Evolutionary conservation across 1,284 basidiomycete genomes (phyloP), one percentile per base, ranked within the genome.

Genomic region (Waitea zeae): DNA sequence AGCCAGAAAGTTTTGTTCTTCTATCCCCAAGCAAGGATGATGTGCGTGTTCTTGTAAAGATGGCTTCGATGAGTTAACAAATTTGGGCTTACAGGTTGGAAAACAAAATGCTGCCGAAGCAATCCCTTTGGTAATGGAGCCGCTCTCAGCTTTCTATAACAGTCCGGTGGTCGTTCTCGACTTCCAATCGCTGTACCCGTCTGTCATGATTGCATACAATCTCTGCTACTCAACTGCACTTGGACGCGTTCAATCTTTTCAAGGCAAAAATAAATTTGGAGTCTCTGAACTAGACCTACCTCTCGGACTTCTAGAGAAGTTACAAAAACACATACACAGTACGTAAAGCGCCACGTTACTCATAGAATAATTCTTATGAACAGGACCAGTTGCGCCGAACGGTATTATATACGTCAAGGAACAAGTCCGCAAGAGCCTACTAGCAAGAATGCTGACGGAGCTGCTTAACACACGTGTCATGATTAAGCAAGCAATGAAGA

Each of bases 171-270:
- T 93, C 15, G 89, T 93, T 5, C 65, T 98, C 36, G 95, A 98
- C 54, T 98, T 97, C 50, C 89, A 96, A 50, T 88, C 81, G 2
- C 66, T 98, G 19, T 97, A 98, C 50, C 93, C 95, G 0, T 92
- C 87, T 0, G 67, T 97, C 46, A 97, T 97, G 90, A 95, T 98
- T 45, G 92, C 90, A 4, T 93, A 97, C 59, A 97, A 97, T 52
- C 89, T 90, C 51, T 95, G 29, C 7, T 96, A 87, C 52, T 92
- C 90, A 26, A 97, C 93, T 3, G 97, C 90, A 53, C 62, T 98
- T n/a, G 93, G 93, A 3, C 71, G 90, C 4, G 65, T 88, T 17
- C 64, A 67, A 13, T 66, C 77, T 22, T 96, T 93, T 56, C 80
- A 89, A 49, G 88, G 82, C 4, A 70, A 70, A 12, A 79, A 82